Evolutionary conservation across 202 grass and related monocot species (phyloP).

Genomic region (Setaria italica): DNA sequence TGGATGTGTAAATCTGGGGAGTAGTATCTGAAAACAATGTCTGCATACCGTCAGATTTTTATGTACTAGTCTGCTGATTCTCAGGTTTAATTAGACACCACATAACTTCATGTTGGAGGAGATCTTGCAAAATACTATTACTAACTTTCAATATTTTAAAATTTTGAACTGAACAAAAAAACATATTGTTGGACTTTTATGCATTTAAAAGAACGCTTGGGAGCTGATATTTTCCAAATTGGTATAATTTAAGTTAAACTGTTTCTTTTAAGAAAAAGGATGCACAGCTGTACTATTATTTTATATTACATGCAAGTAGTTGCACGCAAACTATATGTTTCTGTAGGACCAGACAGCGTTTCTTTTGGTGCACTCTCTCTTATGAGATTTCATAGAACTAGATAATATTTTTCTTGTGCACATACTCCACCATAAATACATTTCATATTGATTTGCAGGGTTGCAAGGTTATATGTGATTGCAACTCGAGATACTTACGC

Average conservation of each 20-base stretch:
- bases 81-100: neutral
- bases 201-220: constrained; percentile 1
- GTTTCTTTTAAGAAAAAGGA: neutral
- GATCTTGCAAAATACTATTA: constrained; percentile 18
- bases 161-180: constrained; percentile 4
- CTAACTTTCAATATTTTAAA: constrained; percentile 1
- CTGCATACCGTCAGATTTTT: neutral
- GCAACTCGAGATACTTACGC: neutral
- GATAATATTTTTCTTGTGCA: neutral
- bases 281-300: constrained; percentile 5
- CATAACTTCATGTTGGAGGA: neutral
- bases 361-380: constrained; percentile 20
- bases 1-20: neutral
- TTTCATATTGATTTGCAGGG: constrained; percentile 9
- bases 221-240: neutral
- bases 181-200: neutral
- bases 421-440: constrained; percentile 28
- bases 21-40: constrained; percentile 2
- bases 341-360: neutral
- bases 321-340: constrained; percentile 15
- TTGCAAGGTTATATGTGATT: constrained; percentile 37
- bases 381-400: constrained; percentile 5
- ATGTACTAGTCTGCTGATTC: neutral
- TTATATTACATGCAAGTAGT: constrained; percentile 22
- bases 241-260: neutral